A percentile compares a stretch with the other conserved stretches of the same genome.
Evolutionary conservation across 2,329 filamentous ascomycete genomes (phyloP).

Genomic region (Trichoderma sp.): DNA sequence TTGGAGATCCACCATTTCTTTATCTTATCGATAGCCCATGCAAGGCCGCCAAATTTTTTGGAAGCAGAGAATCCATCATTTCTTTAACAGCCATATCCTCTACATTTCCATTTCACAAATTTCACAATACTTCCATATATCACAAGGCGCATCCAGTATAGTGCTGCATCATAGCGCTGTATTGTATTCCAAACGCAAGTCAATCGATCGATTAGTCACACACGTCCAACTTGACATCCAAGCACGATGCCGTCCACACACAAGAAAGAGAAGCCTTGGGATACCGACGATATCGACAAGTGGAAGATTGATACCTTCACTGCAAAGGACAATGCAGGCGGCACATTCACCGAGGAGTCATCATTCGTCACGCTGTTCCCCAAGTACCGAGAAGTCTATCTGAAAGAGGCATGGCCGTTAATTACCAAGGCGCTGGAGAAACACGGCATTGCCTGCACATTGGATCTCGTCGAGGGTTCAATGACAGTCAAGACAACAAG

Average conservation of each 20-base stretch:
- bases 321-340: conserved; percentile 77
- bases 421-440: conserved; percentile 86
- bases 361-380: conserved; percentile 86
- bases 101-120: not conserved
- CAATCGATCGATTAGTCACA: not conserved
- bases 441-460: conserved; percentile 80
- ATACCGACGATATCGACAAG: conserved; percentile 95
- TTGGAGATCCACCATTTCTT: not conserved
- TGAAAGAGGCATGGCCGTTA: conserved; percentile 89
- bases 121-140: not conserved
- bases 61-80: conserved; percentile 11
- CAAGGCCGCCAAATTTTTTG: conserved; percentile 27
- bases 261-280: conserved; percentile 89
- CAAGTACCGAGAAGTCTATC: conserved; percentile 92
- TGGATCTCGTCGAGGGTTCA: conserved; percentile 91
- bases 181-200: not conserved
- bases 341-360: conserved; percentile 88
- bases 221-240: not conserved
- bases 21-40: conserved; percentile 23
- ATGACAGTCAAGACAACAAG: conserved; percentile 96
- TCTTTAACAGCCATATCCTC: not conserved
- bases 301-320: conserved; percentile 91
- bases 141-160: not conserved
- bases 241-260: conserved; percentile 77
- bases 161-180: not conserved